Base-by-base conservation (phyloP, 2,329 filamentous ascomycete species). In the Hawksworthiomyces lignivorus region DNA sequence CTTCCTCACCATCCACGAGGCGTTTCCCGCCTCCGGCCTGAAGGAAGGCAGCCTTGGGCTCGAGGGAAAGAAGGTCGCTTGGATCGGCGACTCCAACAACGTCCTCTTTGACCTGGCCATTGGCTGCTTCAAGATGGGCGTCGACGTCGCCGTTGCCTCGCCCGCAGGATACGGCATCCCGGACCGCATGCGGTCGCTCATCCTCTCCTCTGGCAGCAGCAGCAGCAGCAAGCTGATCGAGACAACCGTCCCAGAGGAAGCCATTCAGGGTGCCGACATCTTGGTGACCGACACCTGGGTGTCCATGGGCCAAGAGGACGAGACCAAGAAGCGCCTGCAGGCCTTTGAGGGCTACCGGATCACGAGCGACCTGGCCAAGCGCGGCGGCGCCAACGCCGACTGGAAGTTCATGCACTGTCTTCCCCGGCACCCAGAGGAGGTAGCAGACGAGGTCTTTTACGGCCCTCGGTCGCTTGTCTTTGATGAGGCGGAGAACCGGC, bases 401-500 rank as follows among this genome's bases (percentile, higher is more conserved):
- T 98, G 92, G 92, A 88, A 87, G 63, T 98, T 98, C 62, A 96
- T 98, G 92, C 92, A 98, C 69, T 98, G 92, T 61, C 65, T 98
- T 45, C 92, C 92, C 12, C 77, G 92, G 48, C 89, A 98, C 59
- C 77, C 77, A 0, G 90, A 98, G 62, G 92, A 98, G 67, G 92
- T 98, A 26, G 80, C 76, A 44, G 90, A 98, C 56, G 88, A 92
- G 57, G 89, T 98, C 2, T 97, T 98, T 59, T 96, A 97, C 63
- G 81, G 86, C 36, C 72, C 77, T 0, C 75, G 83, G 55, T 94
- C 86, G 29, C 68, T 98, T 20, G 92, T 97, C 4, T 98, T 96
- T 67, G 80, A 78, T 2, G 92, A 98, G 64, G 92, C 87, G 0
- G 89, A 97, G 67, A 98, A 98, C 59, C 80, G 92, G 50, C 62